Base-by-base conservation (phyloP, 768 basidiomycete genomes). In the Boletus subcaerulescens region DNA sequence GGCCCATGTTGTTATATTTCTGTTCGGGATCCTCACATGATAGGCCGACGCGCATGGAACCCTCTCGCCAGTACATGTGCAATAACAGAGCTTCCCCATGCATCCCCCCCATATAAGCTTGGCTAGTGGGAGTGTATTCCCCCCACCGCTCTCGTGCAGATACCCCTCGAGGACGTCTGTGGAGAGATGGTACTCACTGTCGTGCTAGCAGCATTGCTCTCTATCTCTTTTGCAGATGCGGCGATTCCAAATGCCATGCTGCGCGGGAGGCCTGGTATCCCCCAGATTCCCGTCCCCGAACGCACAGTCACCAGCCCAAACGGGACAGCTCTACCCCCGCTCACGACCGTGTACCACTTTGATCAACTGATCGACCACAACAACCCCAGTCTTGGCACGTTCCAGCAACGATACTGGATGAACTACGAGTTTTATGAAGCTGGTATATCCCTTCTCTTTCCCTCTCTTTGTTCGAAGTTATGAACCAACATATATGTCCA, bases 391-490 rank as follows among this genome's bases (percentile, higher is more conserved):
- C 71, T 80, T n/a, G 88, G 88, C n/a, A 89, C 86, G n/a, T 90
- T 90, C 71, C 74, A 82, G 63, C 88, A 89, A 68, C 80, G 88
- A 36, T 90, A 78, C 68, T 89, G 86, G 86, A 32, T 81, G 53
- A 82, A 82, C 32, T 85, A 74, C 67, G 83, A 88, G 66, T 86
- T 76, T 60, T 89, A 89, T 59, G 73, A 84, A 66, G 56, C 70
- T 38, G 80, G 81, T 79, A 52, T 48, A 76, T 38, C 17, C 15
- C 1, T 29, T 29, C 5, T 18, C 35, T 55, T 35, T 20, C 35
- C 10, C 12, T 22, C 9, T 31, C 20, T 22, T 26, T 35, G n/a
- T 33, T 26, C 10, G 1, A 44, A 15, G n/a, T 3, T 9, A 31
- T 15, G 17, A 49, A 45, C n/a, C 0, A 14, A 42, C 2, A 26